Percentiles rank a stretch among this genome's conserved stretches.
phyloP scores from a whole-genome alignment of 306 rosid genomes.

The Begonia loranthoides region DNA sequence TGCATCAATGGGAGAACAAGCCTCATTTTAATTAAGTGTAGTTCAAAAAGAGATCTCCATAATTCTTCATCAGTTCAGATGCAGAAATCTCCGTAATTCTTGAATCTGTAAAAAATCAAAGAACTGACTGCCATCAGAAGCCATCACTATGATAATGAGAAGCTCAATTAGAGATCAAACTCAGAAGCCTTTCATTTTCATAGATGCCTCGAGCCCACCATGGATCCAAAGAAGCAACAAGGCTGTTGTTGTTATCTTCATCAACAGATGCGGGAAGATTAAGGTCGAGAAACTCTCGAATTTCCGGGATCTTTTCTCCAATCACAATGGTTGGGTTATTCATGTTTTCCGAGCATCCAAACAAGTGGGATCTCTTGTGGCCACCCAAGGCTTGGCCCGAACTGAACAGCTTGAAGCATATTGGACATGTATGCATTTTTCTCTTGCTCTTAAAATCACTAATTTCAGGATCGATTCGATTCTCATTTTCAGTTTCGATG shows the following conservation, averaged over 20 bases:
- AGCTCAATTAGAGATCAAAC: conserved; percentile 27
- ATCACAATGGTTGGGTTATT: conserved; percentile 17
- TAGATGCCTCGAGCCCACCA: conserved; percentile 47
- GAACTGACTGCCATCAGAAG: conserved; percentile 32
- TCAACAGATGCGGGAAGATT: conserved; percentile 79
- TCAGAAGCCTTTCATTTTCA: conserved; percentile 30
- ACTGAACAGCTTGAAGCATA: conserved; percentile 53
- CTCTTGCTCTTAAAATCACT: conserved; percentile 24
- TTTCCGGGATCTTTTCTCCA: conserved; percentile 38
- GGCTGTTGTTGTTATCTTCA: conserved; percentile 29
- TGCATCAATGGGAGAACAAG: not conserved
- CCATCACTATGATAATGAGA: not conserved
- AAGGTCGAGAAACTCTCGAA: conserved; percentile 70
- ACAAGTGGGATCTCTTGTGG: conserved; percentile 79
- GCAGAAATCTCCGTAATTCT: not conserved
- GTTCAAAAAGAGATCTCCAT: too few species aligned
- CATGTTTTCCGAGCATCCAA: conserved; percentile 23
- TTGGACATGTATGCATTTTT: conserved; percentile 55
- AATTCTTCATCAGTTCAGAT: not conserved
- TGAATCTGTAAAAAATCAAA: conserved; percentile 53
- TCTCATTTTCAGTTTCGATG: conserved; percentile 38
- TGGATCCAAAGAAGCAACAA: conserved; percentile 25
- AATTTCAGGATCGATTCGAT: conserved; percentile 13
- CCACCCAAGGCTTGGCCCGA: conserved; percentile 97
- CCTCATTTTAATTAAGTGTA: too few species aligned